Conservation (phyloP, 345 rosid species). For the Eucalyptus tenuipes region DNA sequence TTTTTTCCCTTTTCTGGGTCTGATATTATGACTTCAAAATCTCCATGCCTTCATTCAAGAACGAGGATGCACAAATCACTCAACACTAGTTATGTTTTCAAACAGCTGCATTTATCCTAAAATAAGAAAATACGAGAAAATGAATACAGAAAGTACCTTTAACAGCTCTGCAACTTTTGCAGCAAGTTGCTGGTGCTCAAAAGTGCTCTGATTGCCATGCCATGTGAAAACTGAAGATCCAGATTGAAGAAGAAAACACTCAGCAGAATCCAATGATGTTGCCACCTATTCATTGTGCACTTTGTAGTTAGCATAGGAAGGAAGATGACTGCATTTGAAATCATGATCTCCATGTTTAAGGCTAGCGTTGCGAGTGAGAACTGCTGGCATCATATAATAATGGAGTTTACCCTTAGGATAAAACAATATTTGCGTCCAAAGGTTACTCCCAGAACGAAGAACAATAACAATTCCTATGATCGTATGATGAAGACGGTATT, state of each 20-base stretch:
- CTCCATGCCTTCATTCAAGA: background rate
- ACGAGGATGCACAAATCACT: background rate
- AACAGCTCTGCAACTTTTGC: constrained; percentile 78
- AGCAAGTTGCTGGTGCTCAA: constrained; percentile 85
- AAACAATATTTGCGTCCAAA: background rate
- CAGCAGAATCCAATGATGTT: constrained; percentile 66
- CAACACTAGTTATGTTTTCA: background rate
- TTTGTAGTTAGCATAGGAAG: background rate
- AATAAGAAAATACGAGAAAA: background rate
- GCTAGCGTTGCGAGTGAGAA: background rate
- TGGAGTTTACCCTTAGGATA: background rate
- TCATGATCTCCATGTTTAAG: background rate
- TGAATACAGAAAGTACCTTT: constrained; percentile 38
- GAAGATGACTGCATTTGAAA: background rate
- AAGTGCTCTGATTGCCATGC: constrained; percentile 94
- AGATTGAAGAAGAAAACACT: constrained; percentile 96
- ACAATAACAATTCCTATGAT: background rate
- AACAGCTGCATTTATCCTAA: background rate
- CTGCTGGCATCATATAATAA: background rate
- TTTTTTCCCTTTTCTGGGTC: background rate
- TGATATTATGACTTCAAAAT: background rate
- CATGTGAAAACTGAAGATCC: constrained; percentile 80
- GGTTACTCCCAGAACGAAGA: background rate
- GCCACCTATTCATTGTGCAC: constrained; percentile 39
- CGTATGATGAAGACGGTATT: background rate